Conservation (phyloP, 202 grass and related monocot genomes). For the Schoenoplectus tabernaemontani region DNA sequence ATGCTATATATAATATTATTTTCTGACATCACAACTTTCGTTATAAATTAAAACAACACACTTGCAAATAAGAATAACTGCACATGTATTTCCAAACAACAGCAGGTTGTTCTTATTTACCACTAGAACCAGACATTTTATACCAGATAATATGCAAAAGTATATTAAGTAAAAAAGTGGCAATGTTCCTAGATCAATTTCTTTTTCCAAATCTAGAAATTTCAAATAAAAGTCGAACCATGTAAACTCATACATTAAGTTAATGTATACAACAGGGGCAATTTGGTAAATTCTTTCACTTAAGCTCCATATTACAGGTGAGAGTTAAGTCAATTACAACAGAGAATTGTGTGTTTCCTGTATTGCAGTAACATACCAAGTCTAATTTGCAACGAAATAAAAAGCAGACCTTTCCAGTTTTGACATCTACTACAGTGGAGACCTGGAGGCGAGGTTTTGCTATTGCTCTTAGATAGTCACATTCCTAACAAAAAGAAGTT, state of each 20-base stretch:
- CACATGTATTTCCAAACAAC: neutral
- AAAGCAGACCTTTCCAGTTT: constrained; percentile 57
- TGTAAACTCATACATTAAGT: neutral
- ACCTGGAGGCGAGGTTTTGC: constrained; percentile 61
- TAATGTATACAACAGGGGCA: neutral
- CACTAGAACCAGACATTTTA: neutral
- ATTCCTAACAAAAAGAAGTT: constrained; percentile 50
- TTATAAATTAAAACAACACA: neutral
- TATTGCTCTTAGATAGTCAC: constrained; percentile 83
- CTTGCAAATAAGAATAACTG: neutral
- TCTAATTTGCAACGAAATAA: neutral
- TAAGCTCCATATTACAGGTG: neutral
- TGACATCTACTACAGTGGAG: constrained; percentile 65
- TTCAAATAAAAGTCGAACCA: neutral
- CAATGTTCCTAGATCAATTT: neutral
- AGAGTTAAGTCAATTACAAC: neutral
- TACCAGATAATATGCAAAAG: neutral
- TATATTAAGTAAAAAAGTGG: neutral
- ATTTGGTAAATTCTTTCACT: neutral
- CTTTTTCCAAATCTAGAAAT: neutral
- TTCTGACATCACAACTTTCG: neutral
- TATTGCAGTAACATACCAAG: neutral
- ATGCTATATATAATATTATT: neutral
- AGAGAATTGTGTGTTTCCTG: neutral
- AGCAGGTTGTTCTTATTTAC: neutral